Base-by-base conservation (phyloP, 1,284 basidiomycete genomes). In the Termitomyces sp. region DNA sequence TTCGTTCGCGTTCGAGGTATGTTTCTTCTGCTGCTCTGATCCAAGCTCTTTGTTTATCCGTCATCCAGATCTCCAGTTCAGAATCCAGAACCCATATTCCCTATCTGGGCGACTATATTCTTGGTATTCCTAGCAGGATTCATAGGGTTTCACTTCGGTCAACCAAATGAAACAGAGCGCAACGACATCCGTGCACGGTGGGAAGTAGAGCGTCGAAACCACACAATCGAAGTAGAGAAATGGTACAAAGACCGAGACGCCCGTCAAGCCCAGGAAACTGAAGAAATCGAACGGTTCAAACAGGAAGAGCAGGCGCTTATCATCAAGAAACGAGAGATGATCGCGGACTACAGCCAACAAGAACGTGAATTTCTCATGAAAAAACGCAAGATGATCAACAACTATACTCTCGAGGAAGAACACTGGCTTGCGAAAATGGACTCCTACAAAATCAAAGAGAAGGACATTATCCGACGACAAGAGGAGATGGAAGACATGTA, bases 401-500 rank as follows among this genome's bases (percentile, higher is more conserved):
- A 40, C 13, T 40, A 14, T 19, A 40, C 7, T 6, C 30, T 31
- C 18, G 16, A 50, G 14, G 38, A 46, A 35, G 37, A 46, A n/a
- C 38, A 18, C n/a, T 50, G 49, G 49, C 10, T 26, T 18, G 10
- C 5, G 18, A 50, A 50, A 16, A 35, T 42, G 40, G 16, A 43
- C 5, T 28, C 6, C 6, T 50, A 50, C 18, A 48, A 48, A 46
- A 28, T 8, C 13, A 33, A 53, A 24, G 52, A 48, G 26, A 21
- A 38, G 6, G 43, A 35, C 8, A 39, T 54, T 30, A 8, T 31
- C 31, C 42, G 39, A 18, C 37, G 45, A 16, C 33, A 31, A 26
- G 44, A 39, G 6, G 19, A 51, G 3, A 50, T 51, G 53, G 40
- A 51, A 9, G 19, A 42, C 11, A 19, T 18, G 2, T 49, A 49